phyloP scores from a whole-genome alignment of 305 asterid species.

The Fraxinus greggii region DNA sequence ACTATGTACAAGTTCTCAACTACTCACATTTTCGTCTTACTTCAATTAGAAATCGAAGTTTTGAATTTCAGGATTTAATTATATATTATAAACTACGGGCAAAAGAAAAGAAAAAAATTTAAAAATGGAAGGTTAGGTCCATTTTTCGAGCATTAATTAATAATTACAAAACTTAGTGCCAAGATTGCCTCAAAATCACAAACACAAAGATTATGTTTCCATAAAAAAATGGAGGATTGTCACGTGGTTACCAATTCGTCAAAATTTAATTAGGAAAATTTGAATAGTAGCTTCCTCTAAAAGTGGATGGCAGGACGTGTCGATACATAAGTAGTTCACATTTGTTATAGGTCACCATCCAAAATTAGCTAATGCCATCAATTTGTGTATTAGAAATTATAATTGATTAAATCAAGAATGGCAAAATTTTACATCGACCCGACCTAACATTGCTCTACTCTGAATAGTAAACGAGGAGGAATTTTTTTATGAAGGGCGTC shows the following conservation, averaged over 20 bases:
- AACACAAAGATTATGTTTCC: not conserved
- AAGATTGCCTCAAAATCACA: not conserved
- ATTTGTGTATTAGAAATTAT: not conserved
- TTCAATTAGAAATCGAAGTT: not conserved
- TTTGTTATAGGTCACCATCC: not conserved
- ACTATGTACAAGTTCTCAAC: constrained; percentile 35
- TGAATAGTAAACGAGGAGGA: not conserved
- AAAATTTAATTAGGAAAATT: not conserved
- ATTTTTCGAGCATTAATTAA: not conserved
- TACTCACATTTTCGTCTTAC: constrained; percentile 1
- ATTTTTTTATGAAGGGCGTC: not conserved
- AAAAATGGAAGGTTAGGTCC: not conserved
- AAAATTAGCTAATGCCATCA: not conserved
- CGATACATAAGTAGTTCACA: not conserved
- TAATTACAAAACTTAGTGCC: not conserved
- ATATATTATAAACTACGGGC: not conserved
- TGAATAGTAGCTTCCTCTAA: not conserved
- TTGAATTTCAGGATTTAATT: not conserved
- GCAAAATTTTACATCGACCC: not conserved
- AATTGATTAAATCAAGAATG: not conserved
- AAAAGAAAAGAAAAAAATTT: not conserved
- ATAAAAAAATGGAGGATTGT: not conserved
- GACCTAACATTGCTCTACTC: not conserved
- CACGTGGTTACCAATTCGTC: not conserved
- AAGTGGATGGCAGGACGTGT: not conserved